A percentile compares a stretch with the other conserved stretches of the same genome.
These are phyloP conservation scores for Gracilaria domingensis DNA, from an alignment of 23 red algal genomes.

Conservation along the genomic window DNA sequence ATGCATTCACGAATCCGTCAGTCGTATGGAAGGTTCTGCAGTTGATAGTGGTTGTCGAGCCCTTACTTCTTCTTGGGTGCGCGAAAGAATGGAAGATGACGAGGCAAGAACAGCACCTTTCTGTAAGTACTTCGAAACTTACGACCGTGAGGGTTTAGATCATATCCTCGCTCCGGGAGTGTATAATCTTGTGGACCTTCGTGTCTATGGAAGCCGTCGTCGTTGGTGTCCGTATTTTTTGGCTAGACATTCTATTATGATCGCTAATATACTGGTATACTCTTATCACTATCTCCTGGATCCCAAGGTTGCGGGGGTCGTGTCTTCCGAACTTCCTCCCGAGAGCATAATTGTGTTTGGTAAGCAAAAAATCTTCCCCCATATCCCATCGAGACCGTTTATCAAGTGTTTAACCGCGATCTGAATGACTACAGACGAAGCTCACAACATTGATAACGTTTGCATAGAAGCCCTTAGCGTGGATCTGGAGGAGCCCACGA, in stretches of 20 bases:
- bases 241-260: slow-evolving; percentile 75
- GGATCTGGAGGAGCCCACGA: slow-evolving; percentile 71
- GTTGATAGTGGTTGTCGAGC: slow-evolving; percentile 85
- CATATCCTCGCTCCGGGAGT: slow-evolving; percentile 81
- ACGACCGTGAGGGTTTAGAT: slow-evolving; percentile 80
- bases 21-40: slow-evolving; percentile 76
- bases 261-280: slow-evolving; percentile 96
- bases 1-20: slow-evolving; percentile 91
- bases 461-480: slow-evolving; percentile 98
- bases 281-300: slow-evolving; percentile 99
- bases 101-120: slow-evolving; percentile 43
- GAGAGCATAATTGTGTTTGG: slow-evolving; percentile 96
- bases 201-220: slow-evolving; percentile 68
- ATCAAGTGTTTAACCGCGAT: not conserved
- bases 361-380: slow-evolving; percentile 21
- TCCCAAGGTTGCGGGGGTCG: slow-evolving; percentile 91
- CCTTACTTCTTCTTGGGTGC: slow-evolving; percentile 93
- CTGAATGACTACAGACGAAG: slow-evolving; percentile 74
- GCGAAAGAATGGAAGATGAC: slow-evolving; percentile 45
- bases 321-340: slow-evolving; percentile 79
- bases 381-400: not conserved
- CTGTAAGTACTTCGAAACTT: slow-evolving; percentile 92
- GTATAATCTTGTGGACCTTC: slow-evolving; percentile 80
- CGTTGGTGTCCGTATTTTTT: slow-evolving; percentile 96
- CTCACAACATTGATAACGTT: slow-evolving; percentile 99